Base-by-base conservation (phyloP, 495 filamentous ascomycete genomes). In the Staphylotrichum longicolle region DNA sequence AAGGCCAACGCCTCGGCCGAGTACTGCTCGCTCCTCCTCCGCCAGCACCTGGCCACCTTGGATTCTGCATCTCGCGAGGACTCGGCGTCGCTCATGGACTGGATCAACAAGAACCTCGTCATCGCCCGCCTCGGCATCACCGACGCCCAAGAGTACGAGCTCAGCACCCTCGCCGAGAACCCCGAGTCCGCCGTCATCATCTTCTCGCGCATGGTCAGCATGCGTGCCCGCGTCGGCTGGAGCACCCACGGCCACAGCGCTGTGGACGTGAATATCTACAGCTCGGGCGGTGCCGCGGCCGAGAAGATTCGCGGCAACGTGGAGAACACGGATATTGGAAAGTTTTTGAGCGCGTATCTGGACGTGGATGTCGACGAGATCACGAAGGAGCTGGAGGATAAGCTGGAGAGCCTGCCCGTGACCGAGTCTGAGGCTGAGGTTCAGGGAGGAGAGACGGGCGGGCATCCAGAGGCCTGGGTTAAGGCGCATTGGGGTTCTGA, bases 241-340 rank as follows among this genome's bases (percentile, higher is more conserved):
- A 85, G 80, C 37, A 96, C 91, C 0, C 91, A 95, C 68, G 92
- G 92, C 15, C 92, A 97, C 76, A 91, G 88, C 45, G 90, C 83
- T 45, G 91, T 91, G 11, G 92, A 97, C 71, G 92, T 97, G 54
- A 96, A 97, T 71, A 89, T 96, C 65, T 97, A 96, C 71, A 85
- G 88, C 60, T 88, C 86, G 0, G 72, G 73, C 20, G 82, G 82
- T 4, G 69, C 70, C 2, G 77, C 70, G 5, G 68, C 80, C 0
- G 78, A 81, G 3, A 66, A 66, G 33, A 73, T 98, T 15, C 68
- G 81, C 2, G 94, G 94, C 5, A 97, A 97, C 71, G 86, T 93
- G 61, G 94, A 98, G 78, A 98, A 98, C 70, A 98, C 89, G 4
- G 90, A 98, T 11, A 80, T 98, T 4, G 94, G 94, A 12, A 73